Evolutionary conservation across 768 basidiomycete genomes (phyloP), one percentile per base, ranked within the genome.

Genomic region (Guyanaporus albipodus): DNA sequence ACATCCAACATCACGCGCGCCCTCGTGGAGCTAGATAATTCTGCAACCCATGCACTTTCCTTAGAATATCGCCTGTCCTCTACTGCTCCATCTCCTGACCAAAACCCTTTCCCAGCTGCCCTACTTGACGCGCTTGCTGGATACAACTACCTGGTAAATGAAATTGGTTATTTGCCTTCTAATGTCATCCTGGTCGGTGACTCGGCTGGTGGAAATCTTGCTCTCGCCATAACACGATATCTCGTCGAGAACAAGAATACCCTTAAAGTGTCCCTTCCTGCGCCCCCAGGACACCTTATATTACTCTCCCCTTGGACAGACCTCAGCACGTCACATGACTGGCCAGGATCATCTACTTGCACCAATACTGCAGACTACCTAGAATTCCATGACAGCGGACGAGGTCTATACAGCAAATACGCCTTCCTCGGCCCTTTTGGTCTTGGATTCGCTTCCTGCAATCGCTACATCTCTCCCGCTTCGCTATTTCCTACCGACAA

Each of bases 181-280:
- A 68, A 86, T 54, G 82, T 91, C 57, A 72, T 87, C 44, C 40
- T 90, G 18, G 71, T 71, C 17, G 89, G 88, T 3, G 87, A 91
- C 60, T 90, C 85, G 1, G 86, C 88, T 0, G 88, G 89, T 3
- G 89, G 74, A 5, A 85, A 90, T 62, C 76, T 90, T 21, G 79
- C 80, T 1, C 71, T 80, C 27, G 80, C 82, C 0, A 71, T 87
- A 34, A 74, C 70, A 8, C 79, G 81, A 4, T 83, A 83, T 53
- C 74, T 88, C 21, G 67, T 77, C 15, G 77, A 81, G 49, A 64
- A 80, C 61, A 65, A 67, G 24, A 58, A 56, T 23, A 44, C 64
- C 3, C 42, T 62, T 8, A 23, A 52, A 11, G 22, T 29, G 0
- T 59, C 62, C 5, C 50, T 79, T n/a, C 77, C 76, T 4, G 58